These are phyloP conservation scores for Pythium plurisporium DNA, from an alignment of 352 stramenopile species.

Conservation along the genomic window DNA sequence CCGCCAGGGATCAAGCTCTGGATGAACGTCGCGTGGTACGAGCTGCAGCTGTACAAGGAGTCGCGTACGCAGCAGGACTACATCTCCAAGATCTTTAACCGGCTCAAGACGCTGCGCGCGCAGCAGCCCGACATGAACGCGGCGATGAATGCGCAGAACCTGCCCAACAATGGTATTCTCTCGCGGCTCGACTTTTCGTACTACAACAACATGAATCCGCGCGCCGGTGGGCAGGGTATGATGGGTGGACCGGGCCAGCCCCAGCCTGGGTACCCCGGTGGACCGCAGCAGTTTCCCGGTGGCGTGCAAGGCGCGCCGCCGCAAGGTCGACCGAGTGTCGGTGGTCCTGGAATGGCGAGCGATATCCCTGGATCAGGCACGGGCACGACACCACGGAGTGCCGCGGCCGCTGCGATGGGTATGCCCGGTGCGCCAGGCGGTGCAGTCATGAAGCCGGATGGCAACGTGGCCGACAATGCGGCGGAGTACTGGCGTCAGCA, in stretches of 20 bases:
- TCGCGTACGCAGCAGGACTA: constrained; percentile 82
- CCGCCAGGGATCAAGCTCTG: constrained; percentile 78
- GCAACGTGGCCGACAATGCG: constrained; percentile 35
- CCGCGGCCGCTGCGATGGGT: constrained; percentile 8
- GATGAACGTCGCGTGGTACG: constrained; percentile 87
- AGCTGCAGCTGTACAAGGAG: constrained; percentile 81
- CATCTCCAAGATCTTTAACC: constrained; percentile 87
- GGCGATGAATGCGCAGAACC: constrained; percentile 50
- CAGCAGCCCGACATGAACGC: constrained; percentile 74
- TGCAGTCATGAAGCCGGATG: not conserved
- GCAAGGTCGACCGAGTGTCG: constrained; percentile 16
- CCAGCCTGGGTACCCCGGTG: constrained; percentile 35
- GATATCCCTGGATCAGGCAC: constrained; percentile 4
- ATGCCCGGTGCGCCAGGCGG: constrained; percentile 3
- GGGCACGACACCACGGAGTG: constrained; percentile 18
- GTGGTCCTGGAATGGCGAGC: constrained; percentile 18
- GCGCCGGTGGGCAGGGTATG: constrained; percentile 14
- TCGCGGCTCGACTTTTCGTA: constrained; percentile 71
- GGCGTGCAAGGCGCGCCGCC: constrained; percentile 18
- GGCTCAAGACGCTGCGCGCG: constrained; percentile 66
- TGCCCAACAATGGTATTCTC: constrained; percentile 70
- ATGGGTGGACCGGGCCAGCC: constrained; percentile 17
- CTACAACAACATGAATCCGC: constrained; percentile 65
- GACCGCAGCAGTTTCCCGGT: constrained; percentile 35
- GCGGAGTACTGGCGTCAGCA: constrained; percentile 80